phyloP scores from a whole-genome alignment of 306 rosid species.

The Vigna hirtella region DNA sequence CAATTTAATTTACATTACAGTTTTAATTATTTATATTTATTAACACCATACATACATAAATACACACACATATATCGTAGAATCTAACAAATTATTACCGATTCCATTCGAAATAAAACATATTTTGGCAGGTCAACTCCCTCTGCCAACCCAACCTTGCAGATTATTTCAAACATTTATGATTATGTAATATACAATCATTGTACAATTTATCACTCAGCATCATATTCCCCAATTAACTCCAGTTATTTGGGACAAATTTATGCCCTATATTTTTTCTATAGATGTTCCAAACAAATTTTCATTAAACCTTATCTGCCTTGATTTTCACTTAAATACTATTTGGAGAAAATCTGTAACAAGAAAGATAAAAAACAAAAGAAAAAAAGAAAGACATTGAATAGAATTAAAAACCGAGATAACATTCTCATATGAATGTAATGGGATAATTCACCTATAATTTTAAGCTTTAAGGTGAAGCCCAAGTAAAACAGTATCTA shows the following conservation, averaged over 20 bases:
- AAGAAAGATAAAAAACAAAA: background rate
- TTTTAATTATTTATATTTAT: background rate
- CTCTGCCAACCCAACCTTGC: background rate
- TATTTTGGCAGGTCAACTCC: background rate
- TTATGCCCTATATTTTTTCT: background rate
- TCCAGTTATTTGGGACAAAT: constrained; percentile 14
- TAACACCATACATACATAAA: background rate
- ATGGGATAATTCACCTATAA: background rate
- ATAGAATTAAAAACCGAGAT: background rate
- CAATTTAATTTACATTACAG: background rate
- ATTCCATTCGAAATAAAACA: background rate
- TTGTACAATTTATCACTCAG: constrained; percentile 3
- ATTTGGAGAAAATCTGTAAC: constrained; percentile 8
- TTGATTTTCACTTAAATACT: constrained; percentile 19
- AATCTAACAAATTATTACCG: background rate
- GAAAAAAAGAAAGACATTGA: background rate
- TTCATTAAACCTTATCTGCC: background rate
- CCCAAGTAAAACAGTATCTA: background rate
- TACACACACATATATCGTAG: background rate
- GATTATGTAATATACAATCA: background rate
- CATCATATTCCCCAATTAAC: constrained; percentile 14
- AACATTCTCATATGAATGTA: background rate
- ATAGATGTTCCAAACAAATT: background rate
- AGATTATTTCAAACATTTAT: constrained; percentile 33
- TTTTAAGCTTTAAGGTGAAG: constrained; percentile 1